Conservation (phyloP, 441 rosid species). For the Bocquillonia castaneifolia region DNA sequence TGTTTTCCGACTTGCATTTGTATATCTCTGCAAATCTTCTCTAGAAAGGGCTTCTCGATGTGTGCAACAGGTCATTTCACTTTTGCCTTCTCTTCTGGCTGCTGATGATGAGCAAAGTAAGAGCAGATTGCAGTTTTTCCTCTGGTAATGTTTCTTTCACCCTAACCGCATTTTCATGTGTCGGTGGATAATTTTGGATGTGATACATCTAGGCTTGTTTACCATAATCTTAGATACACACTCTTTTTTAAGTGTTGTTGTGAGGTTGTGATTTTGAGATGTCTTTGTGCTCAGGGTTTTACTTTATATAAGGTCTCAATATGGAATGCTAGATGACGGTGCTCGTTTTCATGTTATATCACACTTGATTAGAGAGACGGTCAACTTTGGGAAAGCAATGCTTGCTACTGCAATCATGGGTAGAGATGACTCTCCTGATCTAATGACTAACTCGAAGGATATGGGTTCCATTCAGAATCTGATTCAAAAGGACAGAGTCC, state of each 20-base stretch:
- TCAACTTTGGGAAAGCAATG: slow-evolving; percentile 79
- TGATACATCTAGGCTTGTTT: background rate
- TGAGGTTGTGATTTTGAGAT: slow-evolving; percentile 24
- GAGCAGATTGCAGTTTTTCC: slow-evolving; percentile 86
- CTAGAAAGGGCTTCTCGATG: slow-evolving; percentile 91
- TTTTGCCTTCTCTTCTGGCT: slow-evolving; percentile 74
- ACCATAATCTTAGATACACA: slow-evolving; percentile 6
- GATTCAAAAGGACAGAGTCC: slow-evolving; percentile 90
- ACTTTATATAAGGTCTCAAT: slow-evolving; percentile 76
- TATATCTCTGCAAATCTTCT: slow-evolving; percentile 82
- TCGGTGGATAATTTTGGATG: slow-evolving; percentile 12
- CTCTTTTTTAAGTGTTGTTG: slow-evolving; percentile 12
- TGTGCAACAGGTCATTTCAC: slow-evolving; percentile 79
- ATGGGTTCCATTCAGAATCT: slow-evolving; percentile 66
- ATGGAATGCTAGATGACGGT: slow-evolving; percentile 82
- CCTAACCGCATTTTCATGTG: slow-evolving; percentile 3
- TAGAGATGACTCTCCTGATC: slow-evolving; percentile 67
- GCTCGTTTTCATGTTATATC: slow-evolving; percentile 94
- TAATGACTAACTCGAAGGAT: slow-evolving; percentile 62
- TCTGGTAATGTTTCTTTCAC: slow-evolving; percentile 49
- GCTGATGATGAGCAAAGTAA: slow-evolving; percentile 94
- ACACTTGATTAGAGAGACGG: slow-evolving; percentile 87
- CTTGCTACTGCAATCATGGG: slow-evolving; percentile 74
- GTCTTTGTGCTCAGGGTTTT: slow-evolving; percentile 56
- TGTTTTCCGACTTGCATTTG: slow-evolving; percentile 75